Conservation (phyloP, 345 rosid species). For the Brassica juncea region DNA sequence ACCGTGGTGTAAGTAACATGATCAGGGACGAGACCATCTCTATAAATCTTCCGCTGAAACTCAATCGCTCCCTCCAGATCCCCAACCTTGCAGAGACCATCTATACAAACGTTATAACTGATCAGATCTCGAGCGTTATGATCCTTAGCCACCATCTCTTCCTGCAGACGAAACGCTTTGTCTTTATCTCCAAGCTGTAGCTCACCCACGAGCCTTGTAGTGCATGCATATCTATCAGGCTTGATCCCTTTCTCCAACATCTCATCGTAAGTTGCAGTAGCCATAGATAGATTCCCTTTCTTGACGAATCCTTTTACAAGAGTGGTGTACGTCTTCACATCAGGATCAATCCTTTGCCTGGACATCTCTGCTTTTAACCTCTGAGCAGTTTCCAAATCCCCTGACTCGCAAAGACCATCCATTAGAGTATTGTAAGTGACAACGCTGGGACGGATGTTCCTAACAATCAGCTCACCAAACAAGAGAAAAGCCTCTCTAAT, state of each 20-base stretch:
- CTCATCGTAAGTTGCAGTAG: slow-evolving; percentile 54
- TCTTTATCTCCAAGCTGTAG: slow-evolving; percentile 52
- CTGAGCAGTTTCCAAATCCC: slow-evolving; percentile 54
- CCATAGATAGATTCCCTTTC: slow-evolving; percentile 52
- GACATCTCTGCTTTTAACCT: slow-evolving; percentile 67
- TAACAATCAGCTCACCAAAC: slow-evolving; percentile 54
- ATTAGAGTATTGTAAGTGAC: slow-evolving; percentile 70
- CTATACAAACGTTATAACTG: slow-evolving; percentile 57
- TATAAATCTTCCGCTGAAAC: slow-evolving; percentile 52
- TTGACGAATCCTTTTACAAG: slow-evolving; percentile 59
- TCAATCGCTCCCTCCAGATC: slow-evolving; percentile 50
- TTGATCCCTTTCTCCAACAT: slow-evolving; percentile 57
- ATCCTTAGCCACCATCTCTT: slow-evolving; percentile 59
- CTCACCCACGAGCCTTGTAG: slow-evolving; percentile 57
- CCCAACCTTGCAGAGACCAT: slow-evolving; percentile 55
- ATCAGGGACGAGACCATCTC: slow-evolving; percentile 58
- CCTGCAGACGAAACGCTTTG: slow-evolving; percentile 54
- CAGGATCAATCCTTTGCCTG: slow-evolving; percentile 52
- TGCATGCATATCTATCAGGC: slow-evolving; percentile 56
- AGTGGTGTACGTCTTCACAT: slow-evolving; percentile 65
- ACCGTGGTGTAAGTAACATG: slow-evolving; percentile 66
- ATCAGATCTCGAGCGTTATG: slow-evolving; percentile 50
- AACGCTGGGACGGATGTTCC: slow-evolving; percentile 46
- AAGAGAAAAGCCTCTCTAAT: slow-evolving; percentile 60
- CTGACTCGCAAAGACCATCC: slow-evolving; percentile 64